Base-by-base conservation (phyloP, 129 eudicot genomes). In the Artemisia argyi region DNA sequence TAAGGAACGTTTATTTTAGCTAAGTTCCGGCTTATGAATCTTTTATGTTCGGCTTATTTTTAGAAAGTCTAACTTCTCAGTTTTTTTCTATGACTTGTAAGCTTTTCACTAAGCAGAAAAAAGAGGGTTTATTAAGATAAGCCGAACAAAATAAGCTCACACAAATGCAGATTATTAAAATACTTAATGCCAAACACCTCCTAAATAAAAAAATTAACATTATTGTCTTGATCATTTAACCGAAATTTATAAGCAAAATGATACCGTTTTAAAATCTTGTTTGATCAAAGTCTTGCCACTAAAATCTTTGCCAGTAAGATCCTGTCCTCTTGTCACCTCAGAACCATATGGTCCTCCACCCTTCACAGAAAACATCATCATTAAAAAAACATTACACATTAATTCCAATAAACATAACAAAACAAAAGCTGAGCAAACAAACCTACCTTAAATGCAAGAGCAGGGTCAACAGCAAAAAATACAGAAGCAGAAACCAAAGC, bases 271-370 rank as follows among this genome's bases (percentile, higher is more conserved):
- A 59, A 94, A 94, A 80, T 94, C 98, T 61, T 94, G 98, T 73
- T 81, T 87, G 86, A 90, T 82, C 83, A 94, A 79, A 66, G 83
- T 84, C 88, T 81, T 85, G 78, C 98, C 98, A 76, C 98, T 94
- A 65, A 94, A 94, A 71, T 94, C 98, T 67, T 79, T 90, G 7
- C 98, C 98, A 59, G 87, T 80, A 42, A 94, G 89, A 85, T 94
- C 98, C 53, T 94, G 98, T 11, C 98, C 98, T 73, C 98, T 88
- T 5, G 98, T 94, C 32, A 94, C 97, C 78, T 81, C 97, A 62
- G 90, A 73, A 68, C 99, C 99, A 60, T 90, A 94, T 0, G 99
- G 99, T 26, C 99, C 97, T 76, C 99, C 99, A 24, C 99, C 99
- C 98, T 93, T 44, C 12, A 50, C 46, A 77, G 70, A 39, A 76